Percentiles rank a stretch among this genome's conserved stretches.
phyloP scores from a whole-genome alignment of 192 early-diverging fungal species.

The Phycomyces nitens region DNA sequence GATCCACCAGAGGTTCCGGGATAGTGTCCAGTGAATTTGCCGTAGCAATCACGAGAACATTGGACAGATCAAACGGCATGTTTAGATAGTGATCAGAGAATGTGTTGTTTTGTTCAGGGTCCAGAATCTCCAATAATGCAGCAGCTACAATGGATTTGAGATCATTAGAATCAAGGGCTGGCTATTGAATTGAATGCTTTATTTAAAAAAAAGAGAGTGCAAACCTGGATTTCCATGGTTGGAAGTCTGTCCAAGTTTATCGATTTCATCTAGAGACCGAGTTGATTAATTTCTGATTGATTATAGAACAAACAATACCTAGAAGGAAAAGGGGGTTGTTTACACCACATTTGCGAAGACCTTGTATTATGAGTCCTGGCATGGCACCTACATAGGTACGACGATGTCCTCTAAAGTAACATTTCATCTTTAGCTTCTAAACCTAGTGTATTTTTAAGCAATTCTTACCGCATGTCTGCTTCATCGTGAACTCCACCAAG shows the following conservation, averaged over 20 bases:
- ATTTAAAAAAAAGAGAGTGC: neutral
- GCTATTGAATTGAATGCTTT: too few relatives aligned
- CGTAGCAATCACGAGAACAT: conserved; percentile 80
- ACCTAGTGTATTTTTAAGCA: neutral
- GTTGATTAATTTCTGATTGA: too few relatives aligned
- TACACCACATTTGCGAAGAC: conserved; percentile 59
- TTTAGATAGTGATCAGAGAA: conserved; percentile 85
- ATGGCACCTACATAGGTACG: conserved; percentile 89
- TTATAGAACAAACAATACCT: conserved; percentile 35
- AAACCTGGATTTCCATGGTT: conserved; percentile 64
- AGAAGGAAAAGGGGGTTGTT: conserved; percentile 79
- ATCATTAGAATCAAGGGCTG: too few relatives aligned
- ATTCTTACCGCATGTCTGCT: conserved; percentile 65
- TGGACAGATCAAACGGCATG: conserved; percentile 58
- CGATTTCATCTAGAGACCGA: conserved; percentile 61
- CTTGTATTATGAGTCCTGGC: conserved; percentile 78
- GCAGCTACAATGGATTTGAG: conserved; percentile 37
- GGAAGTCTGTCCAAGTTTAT: conserved; percentile 65
- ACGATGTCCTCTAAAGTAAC: conserved; percentile 56
- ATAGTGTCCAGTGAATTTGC: conserved; percentile 81
- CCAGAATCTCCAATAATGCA: conserved; percentile 79
- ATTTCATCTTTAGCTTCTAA: neutral
- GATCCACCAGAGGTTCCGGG: conserved; percentile 72
- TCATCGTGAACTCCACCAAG: conserved; percentile 85
- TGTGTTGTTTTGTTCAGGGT: conserved; percentile 82